A percentile compares a stretch with the other conserved stretches of the same genome.
phyloP scores from a whole-genome alignment of 805 yeast species.

The Metschnikowia picachoensis region DNA sequence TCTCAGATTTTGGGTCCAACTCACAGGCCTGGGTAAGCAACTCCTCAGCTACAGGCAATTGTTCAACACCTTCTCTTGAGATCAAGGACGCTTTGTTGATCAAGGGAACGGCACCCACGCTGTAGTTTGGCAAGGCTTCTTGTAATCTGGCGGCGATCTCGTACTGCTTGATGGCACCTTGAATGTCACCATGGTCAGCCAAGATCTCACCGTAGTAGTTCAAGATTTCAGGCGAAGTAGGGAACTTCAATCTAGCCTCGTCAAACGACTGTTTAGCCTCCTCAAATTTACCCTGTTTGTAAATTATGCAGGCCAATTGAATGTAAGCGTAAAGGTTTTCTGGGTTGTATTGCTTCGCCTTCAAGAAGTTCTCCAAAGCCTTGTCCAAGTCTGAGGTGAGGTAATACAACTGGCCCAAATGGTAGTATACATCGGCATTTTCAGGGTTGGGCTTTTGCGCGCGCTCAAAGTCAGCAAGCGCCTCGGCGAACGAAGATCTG shows the following conservation, averaged over 20 bases:
- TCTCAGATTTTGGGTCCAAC: slow-evolving; percentile 83
- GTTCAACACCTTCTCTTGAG: slow-evolving; percentile 50
- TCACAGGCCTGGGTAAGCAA: slow-evolving; percentile 72
- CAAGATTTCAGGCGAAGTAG: slow-evolving; percentile 87
- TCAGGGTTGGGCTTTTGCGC: slow-evolving; percentile 69
- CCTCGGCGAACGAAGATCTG: slow-evolving; percentile 56
- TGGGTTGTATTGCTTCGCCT: slow-evolving; percentile 71
- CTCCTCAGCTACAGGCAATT: slow-evolving; percentile 52
- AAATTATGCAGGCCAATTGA: slow-evolving; percentile 88
- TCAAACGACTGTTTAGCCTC: slow-evolving; percentile 64
- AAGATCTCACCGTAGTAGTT: slow-evolving; percentile 94
- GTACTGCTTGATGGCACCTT: slow-evolving; percentile 75
- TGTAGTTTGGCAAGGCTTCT: slow-evolving; percentile 58
- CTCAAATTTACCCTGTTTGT: slow-evolving; percentile 63
- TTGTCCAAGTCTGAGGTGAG: slow-evolving; percentile 67
- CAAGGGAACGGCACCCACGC: slow-evolving; percentile 85
- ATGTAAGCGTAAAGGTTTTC: slow-evolving; percentile 79
- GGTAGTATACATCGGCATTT: slow-evolving; percentile 84
- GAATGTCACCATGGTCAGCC: slow-evolving; percentile 71
- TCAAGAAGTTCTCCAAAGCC: slow-evolving; percentile 72
- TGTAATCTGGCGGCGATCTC: slow-evolving; percentile 84
- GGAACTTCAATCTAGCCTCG: slow-evolving; percentile 69
- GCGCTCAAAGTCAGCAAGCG: slow-evolving; percentile 60
- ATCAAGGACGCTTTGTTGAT: slow-evolving; percentile 81
- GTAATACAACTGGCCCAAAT: slow-evolving; percentile 88